Evolutionary conservation across 2,329 filamentous ascomycete species (phyloP).

Genomic region (Fusarium poae): DNA sequence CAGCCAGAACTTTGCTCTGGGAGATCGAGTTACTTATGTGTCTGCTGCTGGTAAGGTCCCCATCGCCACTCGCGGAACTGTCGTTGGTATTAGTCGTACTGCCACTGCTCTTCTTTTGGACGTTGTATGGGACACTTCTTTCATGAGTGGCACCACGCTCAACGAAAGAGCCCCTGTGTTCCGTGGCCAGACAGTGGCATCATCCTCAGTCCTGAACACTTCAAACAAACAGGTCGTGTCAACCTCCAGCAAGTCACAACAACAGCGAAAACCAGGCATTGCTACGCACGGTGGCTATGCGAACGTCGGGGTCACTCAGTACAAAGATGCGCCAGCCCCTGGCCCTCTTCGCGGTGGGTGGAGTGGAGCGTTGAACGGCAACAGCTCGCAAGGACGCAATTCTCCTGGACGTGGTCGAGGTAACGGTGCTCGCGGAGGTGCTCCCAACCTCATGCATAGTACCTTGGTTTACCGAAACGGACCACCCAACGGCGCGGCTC

Average conservation of each 20-base stretch:
- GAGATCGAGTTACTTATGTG: conserved; percentile 93
- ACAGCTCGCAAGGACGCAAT: conserved; percentile 54
- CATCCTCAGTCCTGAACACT: conserved; percentile 90
- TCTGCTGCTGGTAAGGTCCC: conserved; percentile 94
- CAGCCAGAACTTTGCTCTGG: conserved; percentile 84
- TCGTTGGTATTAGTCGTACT: conserved; percentile 94
- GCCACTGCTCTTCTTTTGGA: conserved; percentile 86
- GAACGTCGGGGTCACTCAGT: conserved; percentile 72
- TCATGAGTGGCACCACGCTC: conserved; percentile 96
- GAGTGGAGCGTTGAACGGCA: conserved; percentile 68
- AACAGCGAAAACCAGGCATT: conserved; percentile 64
- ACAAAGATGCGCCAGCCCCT: conserved; percentile 68
- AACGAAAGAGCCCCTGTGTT: conserved; percentile 92
- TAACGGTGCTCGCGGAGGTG: conserved; percentile 55
- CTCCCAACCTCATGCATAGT: conserved; percentile 63
- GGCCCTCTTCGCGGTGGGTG: conserved; percentile 68
- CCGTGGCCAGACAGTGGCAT: conserved; percentile 90
- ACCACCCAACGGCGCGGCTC: conserved; percentile 48
- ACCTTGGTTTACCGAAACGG: conserved; percentile 65
- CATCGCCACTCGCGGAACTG: conserved; percentile 89
- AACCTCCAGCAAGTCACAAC: conserved; percentile 64
- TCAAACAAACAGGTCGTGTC: conserved; percentile 84
- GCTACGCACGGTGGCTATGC: conserved; percentile 66
- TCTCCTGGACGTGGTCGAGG: conserved; percentile 58
- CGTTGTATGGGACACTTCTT: conserved; percentile 91